Conservation (phyloP, 495 filamentous ascomycete genomes). For the Neurospora sublineolata region DNA sequence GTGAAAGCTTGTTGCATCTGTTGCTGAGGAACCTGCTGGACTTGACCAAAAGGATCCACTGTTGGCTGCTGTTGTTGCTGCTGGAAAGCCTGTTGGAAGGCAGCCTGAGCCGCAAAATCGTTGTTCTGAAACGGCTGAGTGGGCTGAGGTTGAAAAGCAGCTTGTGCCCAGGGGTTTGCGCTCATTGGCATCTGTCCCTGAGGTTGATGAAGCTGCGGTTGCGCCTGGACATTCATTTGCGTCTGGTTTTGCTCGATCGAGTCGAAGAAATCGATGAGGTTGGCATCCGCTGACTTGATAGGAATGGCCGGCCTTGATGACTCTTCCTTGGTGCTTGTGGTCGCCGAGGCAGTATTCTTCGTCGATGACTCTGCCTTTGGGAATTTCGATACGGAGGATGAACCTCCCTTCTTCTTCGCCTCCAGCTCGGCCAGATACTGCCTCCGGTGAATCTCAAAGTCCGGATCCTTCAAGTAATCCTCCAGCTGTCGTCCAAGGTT, state of each 20-base stretch:
- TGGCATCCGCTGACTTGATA: slow-evolving; percentile 55
- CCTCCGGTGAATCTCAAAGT: slow-evolving; percentile 87
- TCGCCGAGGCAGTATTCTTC: slow-evolving; percentile 25
- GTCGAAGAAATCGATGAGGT: slow-evolving; percentile 97
- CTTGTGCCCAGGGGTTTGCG: slow-evolving; percentile 22
- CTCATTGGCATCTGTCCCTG: slow-evolving; percentile 21
- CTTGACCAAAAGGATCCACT: slow-evolving; percentile 11
- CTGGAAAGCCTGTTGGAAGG: slow-evolving; percentile 39
- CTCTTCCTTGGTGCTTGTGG: slow-evolving; percentile 13
- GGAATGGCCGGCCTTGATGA: slow-evolving; percentile 11
- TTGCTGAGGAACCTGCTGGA: slow-evolving; percentile 35
- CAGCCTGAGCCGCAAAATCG: slow-evolving; percentile 37
- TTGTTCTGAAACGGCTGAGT: slow-evolving; percentile 35
- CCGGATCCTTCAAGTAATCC: slow-evolving; percentile 89
- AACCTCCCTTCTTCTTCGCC: slow-evolving; percentile 54
- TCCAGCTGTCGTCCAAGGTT: slow-evolving; percentile 81
- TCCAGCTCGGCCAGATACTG: slow-evolving; percentile 84
- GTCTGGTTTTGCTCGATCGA: slow-evolving; percentile 92
- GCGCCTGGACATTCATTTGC: slow-evolving; percentile 43
- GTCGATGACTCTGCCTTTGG: slow-evolving; percentile 25
- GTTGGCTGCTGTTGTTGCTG: slow-evolving; percentile 30
- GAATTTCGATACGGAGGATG: slow-evolving; percentile 14
- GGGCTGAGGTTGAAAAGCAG: slow-evolving; percentile 19
- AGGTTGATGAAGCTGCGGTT: slow-evolving; percentile 19
- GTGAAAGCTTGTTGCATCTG: slow-evolving; percentile 43